Conservation (phyloP, 495 filamentous ascomycete species). For the Penicillium egyptiacum region DNA sequence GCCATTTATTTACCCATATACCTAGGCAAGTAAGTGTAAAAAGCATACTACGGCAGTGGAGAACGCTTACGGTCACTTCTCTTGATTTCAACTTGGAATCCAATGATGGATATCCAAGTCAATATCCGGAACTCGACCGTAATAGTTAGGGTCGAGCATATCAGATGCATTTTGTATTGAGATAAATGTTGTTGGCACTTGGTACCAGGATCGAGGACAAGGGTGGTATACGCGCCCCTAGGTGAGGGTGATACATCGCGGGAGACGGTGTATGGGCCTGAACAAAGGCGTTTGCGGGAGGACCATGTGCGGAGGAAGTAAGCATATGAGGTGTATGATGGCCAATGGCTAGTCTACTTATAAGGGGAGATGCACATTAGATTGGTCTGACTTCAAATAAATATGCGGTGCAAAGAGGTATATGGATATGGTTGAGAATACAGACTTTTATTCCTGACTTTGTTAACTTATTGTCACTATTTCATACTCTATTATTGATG, state of each 20-base stretch:
- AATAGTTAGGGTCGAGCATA: no score
- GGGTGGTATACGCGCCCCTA: slow-evolving; percentile 15
- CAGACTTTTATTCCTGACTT: background rate
- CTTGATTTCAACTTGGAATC: no score
- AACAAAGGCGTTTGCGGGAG: slow-evolving; percentile 11
- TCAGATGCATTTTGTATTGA: no score
- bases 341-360: slow-evolving; percentile 4
- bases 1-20: no score
- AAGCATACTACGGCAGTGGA: no score
- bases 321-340: slow-evolving; percentile 13
- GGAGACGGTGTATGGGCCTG: slow-evolving; percentile 28
- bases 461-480: background rate
- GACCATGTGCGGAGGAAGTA: background rate
- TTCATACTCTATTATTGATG: background rate
- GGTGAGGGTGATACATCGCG: slow-evolving; percentile 21
- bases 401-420: background rate
- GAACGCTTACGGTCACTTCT: no score
- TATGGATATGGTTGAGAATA: background rate
- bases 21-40: no score
- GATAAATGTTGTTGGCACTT: slow-evolving; percentile 39
- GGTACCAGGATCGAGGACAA: slow-evolving; percentile 21
- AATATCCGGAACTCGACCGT: no score
- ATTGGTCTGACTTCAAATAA: background rate
- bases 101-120: no score
- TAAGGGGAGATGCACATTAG: background rate